Evolutionary conservation across 306 rosid species (phyloP).

Genomic region (Vigna mungo): DNA sequence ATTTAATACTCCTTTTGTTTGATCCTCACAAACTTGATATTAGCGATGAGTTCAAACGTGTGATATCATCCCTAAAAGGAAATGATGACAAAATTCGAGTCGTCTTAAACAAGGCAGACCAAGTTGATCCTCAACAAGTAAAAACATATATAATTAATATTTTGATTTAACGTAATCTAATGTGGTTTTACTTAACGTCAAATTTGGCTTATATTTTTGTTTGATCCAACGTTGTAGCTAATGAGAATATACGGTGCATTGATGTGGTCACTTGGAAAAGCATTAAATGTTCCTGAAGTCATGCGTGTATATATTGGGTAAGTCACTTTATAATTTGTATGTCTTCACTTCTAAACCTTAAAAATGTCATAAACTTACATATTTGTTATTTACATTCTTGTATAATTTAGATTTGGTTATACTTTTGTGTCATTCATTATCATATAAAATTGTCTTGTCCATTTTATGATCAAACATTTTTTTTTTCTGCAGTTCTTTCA

Average conservation of each 20-base stretch:
- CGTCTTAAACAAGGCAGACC: conserved; percentile 92
- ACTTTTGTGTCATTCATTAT: background rate
- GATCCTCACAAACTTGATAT: conserved; percentile 99
- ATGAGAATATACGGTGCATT: conserved; percentile 98
- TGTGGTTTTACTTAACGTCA: background rate
- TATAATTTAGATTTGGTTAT: background rate
- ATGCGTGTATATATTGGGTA: conserved; percentile 95
- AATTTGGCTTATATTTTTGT: background rate
- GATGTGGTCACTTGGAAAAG: conserved; percentile 99
- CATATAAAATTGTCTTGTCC: background rate
- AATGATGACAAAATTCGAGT: conserved; percentile 95
- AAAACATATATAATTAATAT: background rate
- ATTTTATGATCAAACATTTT: background rate
- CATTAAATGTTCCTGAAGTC: conserved; percentile 91
- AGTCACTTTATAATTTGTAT: conserved; percentile 28
- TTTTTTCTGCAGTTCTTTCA: conserved; percentile 72
- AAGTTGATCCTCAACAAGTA: conserved; percentile 96
- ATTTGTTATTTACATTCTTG: background rate
- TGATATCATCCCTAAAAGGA: conserved; percentile 82
- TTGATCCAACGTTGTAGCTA: conserved; percentile 55
- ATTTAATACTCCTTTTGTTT: conserved; percentile 85
- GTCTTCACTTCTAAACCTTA: background rate
- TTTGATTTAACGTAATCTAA: background rate
- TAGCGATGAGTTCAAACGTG: conserved; percentile 96
- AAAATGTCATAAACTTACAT: background rate